Base-by-base conservation (phyloP, 768 basidiomycete genomes). In the Serendipita sp. region DNA sequence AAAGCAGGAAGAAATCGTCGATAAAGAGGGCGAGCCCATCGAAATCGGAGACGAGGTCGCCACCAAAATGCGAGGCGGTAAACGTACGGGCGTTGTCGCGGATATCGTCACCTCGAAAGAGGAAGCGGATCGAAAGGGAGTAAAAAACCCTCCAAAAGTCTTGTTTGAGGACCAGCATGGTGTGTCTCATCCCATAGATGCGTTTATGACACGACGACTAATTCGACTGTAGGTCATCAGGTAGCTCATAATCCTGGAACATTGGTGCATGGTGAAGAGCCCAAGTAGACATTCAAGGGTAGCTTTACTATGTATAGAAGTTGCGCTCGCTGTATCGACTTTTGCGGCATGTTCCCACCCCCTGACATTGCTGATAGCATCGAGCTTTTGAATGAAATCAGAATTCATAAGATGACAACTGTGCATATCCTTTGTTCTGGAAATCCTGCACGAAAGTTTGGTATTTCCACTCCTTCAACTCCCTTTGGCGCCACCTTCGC, bases 91-190 rank as follows among this genome's bases (percentile, higher is more conserved):
- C 26, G n/a, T 48, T 9, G 45, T 48, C 26, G 7, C 45, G n/a
- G 45, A 48, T n/a, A 48, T 48, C n/a, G 45, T 48, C 20, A n/a
- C 45, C 45, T 48, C 45, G n/a, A n/a, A 48, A 48, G 45, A 48
- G 17, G 45, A 48, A 28, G 45, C 45, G 26, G 45, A 48, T 20
- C 5, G 20, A 48, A 48, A 48, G 45, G 45, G 45, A 20, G 45
- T 48, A 20, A 48, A 48, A n/a, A 48, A 48, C n/a, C 45, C 45
- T 9, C 45, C 45, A 7, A 48, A 48, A 28, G 45, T 48, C 5
- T n/a, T 48, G 45, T 48, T 48, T 48, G 45, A 48, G 26, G 45
- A 48, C 26, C 45, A 48, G 45, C 45, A 48, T n/a, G 45, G 45
- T 48, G 45, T 5, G 45, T 20, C 5, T 48, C 20, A 20, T 42